Conservation (phyloP, 192 early-diverging fungal species). For the Backusella macrospora region DNA sequence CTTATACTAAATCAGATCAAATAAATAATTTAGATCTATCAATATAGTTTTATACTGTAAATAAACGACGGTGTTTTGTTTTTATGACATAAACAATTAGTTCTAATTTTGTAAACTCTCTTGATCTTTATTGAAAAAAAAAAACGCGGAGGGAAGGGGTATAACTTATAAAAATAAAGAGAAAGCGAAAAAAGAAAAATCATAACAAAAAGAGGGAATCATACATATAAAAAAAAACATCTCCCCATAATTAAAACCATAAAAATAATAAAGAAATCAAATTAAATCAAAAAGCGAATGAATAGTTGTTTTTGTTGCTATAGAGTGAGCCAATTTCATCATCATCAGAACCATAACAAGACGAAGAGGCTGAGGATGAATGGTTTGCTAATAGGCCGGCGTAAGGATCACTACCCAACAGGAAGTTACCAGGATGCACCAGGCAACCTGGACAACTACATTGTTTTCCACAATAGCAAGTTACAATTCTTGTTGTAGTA, state of each 20-base stretch:
- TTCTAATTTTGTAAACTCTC: background rate
- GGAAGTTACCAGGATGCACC: conserved; percentile 24
- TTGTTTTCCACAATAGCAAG: conserved; percentile 23
- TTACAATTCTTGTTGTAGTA: conserved; percentile 22
- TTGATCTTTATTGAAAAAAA: background rate
- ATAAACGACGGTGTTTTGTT: background rate
- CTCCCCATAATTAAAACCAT: background rate
- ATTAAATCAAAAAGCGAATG: conserved; percentile 13
- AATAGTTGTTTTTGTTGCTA: conserved; percentile 8
- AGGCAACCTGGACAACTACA: conserved; percentile 31
- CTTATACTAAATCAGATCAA: background rate
- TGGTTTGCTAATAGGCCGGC: conserved; percentile 7
- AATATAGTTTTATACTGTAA: background rate
- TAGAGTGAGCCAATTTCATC: conserved; percentile 12
- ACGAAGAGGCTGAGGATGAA: conserved; percentile 20
- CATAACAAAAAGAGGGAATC: background rate
- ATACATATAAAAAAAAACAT: conserved; percentile 5
- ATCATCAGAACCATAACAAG: conserved; percentile 25
- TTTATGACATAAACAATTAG: background rate
- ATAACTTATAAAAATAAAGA: conserved; percentile 6
- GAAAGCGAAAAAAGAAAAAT: background rate
- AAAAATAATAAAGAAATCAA: background rate
- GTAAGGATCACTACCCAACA: conserved; percentile 24
- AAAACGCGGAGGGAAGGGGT: background rate
- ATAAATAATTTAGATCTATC: background rate